Percentiles rank a stretch among this genome's conserved stretches.
phyloP scores from a whole-genome alignment of 495 filamentous ascomycete genomes.

The Sordaria brevicollis region DNA sequence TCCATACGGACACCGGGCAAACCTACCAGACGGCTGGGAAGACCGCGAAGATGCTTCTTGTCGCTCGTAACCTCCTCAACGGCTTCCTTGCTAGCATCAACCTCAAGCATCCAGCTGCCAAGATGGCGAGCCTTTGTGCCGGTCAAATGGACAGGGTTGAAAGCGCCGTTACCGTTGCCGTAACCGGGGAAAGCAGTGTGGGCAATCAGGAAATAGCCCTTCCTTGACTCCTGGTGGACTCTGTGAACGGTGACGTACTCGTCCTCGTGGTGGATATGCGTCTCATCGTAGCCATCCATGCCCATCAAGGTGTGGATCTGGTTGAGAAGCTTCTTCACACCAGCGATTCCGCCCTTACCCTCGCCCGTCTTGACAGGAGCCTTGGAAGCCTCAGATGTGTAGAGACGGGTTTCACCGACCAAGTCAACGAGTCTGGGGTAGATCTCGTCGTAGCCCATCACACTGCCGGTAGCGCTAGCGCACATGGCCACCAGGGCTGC shows the following conservation, averaged over 20 bases:
- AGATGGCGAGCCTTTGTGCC: slow-evolving; percentile 68
- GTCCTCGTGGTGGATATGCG: slow-evolving; percentile 89
- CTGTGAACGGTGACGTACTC: slow-evolving; percentile 95
- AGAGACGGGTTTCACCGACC: slow-evolving; percentile 75
- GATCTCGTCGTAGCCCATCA: slow-evolving; percentile 98
- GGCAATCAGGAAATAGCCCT: slow-evolving; percentile 88
- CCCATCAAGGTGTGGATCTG: slow-evolving; percentile 91
- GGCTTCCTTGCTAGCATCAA: slow-evolving; percentile 57
- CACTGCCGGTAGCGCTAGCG: slow-evolving; percentile 82
- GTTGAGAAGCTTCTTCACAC: slow-evolving; percentile 84
- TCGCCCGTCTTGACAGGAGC: slow-evolving; percentile 47
- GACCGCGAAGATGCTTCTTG: slow-evolving; percentile 58
- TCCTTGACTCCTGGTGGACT: slow-evolving; percentile 80
- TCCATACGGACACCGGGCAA: slow-evolving; percentile 64
- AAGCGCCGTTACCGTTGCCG: slow-evolving; percentile 63
- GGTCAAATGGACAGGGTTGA: slow-evolving; percentile 64
- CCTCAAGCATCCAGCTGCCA: slow-evolving; percentile 82
- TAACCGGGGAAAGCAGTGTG: slow-evolving; percentile 91
- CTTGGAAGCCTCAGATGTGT: slow-evolving; percentile 60
- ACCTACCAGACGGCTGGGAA: slow-evolving; percentile 69
- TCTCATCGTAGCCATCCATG: slow-evolving; percentile 85
- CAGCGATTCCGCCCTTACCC: slow-evolving; percentile 71
- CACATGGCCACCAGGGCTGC: slow-evolving; percentile 94
- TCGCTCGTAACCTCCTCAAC: slow-evolving; percentile 56
- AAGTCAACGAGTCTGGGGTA: slow-evolving; percentile 88